Conservation (phyloP, 345 rosid species). For the Triadica sebifera region DNA sequence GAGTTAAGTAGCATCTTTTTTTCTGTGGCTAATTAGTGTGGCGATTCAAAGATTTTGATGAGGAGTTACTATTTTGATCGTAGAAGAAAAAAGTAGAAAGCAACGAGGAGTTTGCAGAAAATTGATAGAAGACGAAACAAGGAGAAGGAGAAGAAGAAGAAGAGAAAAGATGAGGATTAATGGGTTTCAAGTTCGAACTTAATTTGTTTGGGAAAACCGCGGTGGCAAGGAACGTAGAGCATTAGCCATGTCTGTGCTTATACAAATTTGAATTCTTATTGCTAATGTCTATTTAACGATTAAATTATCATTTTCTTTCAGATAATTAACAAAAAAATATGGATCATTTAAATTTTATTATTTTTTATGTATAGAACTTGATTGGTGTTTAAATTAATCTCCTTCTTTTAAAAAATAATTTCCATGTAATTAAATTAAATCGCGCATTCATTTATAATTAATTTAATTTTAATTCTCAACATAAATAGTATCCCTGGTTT, state of each 20-base stretch:
- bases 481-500: no score
- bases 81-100: conserved; percentile 12
- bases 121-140: not conserved
- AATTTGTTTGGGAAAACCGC: conserved; percentile 14
- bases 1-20: conserved; percentile 13
- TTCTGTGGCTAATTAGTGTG: no score
- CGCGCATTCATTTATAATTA: no score
- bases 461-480: no score
- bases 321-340: not conserved
- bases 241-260: not conserved
- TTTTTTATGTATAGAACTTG: no score
- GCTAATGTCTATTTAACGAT: not conserved
- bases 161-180: not conserved
- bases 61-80: not conserved
- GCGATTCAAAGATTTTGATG: not conserved
- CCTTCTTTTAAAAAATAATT: no score
- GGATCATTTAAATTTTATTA: no score
- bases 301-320: not conserved
- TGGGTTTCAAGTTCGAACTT: conserved; percentile 13
- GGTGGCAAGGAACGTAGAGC: not conserved
- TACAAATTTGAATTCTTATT: conserved; percentile 19
- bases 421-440: no score
- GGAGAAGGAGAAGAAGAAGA: no score
- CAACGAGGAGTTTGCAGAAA: conserved; percentile 71
- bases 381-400: no score